Base-by-base conservation (phyloP, 495 filamentous ascomycete genomes). In the Penicillium longicatenatum region DNA sequence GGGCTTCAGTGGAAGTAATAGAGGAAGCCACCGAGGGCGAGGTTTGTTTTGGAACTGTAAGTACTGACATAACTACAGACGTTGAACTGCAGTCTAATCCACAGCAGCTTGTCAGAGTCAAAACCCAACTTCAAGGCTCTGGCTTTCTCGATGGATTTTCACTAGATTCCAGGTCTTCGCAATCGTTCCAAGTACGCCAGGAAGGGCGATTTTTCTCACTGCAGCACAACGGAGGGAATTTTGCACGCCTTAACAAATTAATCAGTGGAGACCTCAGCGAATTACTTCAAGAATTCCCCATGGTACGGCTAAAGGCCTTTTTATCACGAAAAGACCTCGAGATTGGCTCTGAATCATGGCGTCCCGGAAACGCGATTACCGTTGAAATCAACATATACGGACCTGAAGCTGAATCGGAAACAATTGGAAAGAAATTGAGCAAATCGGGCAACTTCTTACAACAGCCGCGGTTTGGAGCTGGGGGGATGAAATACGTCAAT, bases 401-500 rank as follows among this genome's bases (percentile, higher is more conserved):
- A 35, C 31, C 31, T 11, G 31, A 35, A 14, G 8, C 0, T 10
- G 31, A 35, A 14, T 35, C 31, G 4, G 20, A 29, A 53, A 37
- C 43, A 43, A n/a, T 42, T 8, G 50, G 50, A 9, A 29, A 20
- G 7, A 21, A 24, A 20, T 35, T 53, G 21, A 37, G 50, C 35
- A 43, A 42, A 10, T 24, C 35, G 11, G 31, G 39, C 4, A 43
- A 53, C 31, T 53, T 26, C 12, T 10, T 53, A 17, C 50, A 53
- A 37, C 50, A 19, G 16, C 50, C 50, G 43, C 50, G 50, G n/a
- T 53, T 39, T 43, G 33, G 33, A 22, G 8, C 37, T n/a, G 50
- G 39, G 11, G 33, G 33, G 10, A 41, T 17, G 11, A 42, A 8
- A 43, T 53, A 43, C 14, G 8, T 14, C 10, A 53, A 53, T 24